Percentiles rank a stretch among this genome's conserved stretches.
phyloP scores from a whole-genome alignment of 768 basidiomycete genomes.

The Sporobolomyces phaffii region DNA sequence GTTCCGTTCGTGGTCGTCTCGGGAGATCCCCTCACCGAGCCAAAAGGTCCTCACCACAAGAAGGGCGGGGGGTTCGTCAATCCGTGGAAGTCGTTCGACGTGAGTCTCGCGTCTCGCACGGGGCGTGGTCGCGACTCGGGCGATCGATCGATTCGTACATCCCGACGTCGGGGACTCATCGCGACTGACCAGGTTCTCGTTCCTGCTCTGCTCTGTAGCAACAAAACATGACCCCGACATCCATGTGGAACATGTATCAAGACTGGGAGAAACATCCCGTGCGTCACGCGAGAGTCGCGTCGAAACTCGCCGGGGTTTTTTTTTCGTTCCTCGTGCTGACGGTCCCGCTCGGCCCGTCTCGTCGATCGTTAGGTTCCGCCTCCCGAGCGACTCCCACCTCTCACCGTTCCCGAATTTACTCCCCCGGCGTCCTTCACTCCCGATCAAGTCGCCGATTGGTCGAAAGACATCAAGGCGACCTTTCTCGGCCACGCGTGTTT shows the following conservation, averaged over 20 bases:
- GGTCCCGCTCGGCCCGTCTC: no score
- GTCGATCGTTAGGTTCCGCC: conserved; percentile 32
- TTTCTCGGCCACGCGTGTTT: conserved; percentile 47
- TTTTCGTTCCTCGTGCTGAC: no score
- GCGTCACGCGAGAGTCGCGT: no score
- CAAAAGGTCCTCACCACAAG: no score
- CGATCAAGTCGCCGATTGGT: not conserved
- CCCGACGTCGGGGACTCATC: not conserved
- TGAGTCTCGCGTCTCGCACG: not conserved
- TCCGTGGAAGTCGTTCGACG: conserved; percentile 27
- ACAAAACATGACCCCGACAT: no score
- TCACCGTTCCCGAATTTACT: conserved; percentile 7
- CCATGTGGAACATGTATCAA: no score
- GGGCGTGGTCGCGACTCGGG: not conserved
- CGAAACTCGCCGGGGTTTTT: no score
- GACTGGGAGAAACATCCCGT: no score
- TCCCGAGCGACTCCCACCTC: conserved; percentile 19
- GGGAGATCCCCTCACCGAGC: no score
- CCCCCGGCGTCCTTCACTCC: not conserved
- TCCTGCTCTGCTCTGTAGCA: no score
- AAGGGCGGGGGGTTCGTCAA: conserved; percentile 22
- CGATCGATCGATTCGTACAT: not conserved
- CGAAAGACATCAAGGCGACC: conserved; percentile 32
- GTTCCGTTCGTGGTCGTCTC: not conserved
- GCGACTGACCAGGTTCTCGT: no score